phyloP scores from a whole-genome alignment of 2,329 filamentous ascomycete genomes.

The Aspergillus sp. region DNA sequence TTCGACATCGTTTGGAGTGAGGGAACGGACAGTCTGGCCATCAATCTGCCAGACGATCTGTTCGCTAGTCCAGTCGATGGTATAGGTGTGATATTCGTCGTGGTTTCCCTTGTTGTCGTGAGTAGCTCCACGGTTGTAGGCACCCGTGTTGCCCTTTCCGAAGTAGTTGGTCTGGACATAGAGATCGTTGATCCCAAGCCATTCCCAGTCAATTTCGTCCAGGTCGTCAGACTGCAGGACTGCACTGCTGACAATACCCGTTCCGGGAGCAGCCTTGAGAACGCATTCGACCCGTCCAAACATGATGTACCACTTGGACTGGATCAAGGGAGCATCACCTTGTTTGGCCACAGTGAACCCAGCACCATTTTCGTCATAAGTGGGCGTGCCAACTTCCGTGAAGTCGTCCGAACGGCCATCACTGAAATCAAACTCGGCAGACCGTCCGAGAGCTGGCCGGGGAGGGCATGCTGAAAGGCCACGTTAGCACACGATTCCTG shows the following conservation, averaged over 20 bases:
- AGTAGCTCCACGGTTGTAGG: conserved; percentile 82
- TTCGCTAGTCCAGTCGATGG: conserved; percentile 79
- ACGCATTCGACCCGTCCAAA: conserved; percentile 84
- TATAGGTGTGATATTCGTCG: conserved; percentile 71
- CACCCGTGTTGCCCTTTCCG: conserved; percentile 75
- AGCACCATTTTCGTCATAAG: conserved; percentile 68
- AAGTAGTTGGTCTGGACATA: conserved; percentile 98
- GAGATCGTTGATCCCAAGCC: conserved; percentile 67
- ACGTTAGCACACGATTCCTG: not conserved
- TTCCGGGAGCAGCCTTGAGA: conserved; percentile 77
- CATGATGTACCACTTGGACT: conserved; percentile 97
- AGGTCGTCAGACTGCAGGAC: conserved; percentile 85
- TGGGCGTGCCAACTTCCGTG: conserved; percentile 57
- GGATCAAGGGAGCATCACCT: conserved; percentile 78
- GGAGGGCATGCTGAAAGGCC: conserved; percentile 54
- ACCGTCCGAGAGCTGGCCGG: conserved; percentile 71
- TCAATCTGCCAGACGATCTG: conserved; percentile 84
- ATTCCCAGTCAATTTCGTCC: conserved; percentile 97
- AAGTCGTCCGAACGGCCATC: conserved; percentile 72
- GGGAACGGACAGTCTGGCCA: conserved; percentile 65
- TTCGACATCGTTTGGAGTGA: conserved; percentile 58
- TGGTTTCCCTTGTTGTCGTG: conserved; percentile 64
- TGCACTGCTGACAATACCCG: conserved; percentile 85
- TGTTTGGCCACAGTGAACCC: conserved; percentile 68
- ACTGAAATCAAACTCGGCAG: conserved; percentile 77